Percentiles rank a stretch among this genome's conserved stretches.
These are phyloP conservation scores for Cladosporium austrohemisphaericum DNA, from an alignment of 2,329 filamentous ascomycete species.

Conservation along the genomic window DNA sequence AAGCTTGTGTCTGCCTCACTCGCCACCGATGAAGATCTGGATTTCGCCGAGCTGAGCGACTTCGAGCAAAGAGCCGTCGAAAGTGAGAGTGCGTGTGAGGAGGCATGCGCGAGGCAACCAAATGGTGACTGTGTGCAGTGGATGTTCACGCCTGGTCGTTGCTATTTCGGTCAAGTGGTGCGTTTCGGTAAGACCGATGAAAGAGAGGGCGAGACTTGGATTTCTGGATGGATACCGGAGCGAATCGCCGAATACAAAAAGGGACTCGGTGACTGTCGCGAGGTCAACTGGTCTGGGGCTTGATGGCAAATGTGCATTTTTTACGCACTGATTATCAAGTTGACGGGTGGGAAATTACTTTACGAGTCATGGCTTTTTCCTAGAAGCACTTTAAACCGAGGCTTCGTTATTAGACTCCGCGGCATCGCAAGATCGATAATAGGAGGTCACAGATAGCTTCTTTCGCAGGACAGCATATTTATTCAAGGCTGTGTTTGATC, in stretches of 20 bases:
- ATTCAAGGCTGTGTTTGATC: no score
- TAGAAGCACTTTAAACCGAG: no score
- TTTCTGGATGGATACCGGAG: slow-evolving; percentile 31
- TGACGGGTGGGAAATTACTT: no score
- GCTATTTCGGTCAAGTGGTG: slow-evolving; percentile 31
- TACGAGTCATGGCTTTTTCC: no score
- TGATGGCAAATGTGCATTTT: no score
- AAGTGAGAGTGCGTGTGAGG: slow-evolving; percentile 28
- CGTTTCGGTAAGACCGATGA: slow-evolving; percentile 33
- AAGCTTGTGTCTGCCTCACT: slow-evolving; percentile 25
- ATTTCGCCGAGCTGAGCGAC: slow-evolving; percentile 22
- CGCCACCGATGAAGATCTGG: slow-evolving; percentile 20
- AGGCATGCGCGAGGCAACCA: slow-evolving; percentile 24
- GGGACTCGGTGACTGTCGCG: slow-evolving; percentile 22
- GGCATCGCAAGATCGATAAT: no score
- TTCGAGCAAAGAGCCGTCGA: slow-evolving; percentile 27
- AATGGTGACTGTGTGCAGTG: slow-evolving; percentile 33
- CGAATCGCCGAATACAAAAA: slow-evolving; percentile 25
- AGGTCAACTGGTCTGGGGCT: slow-evolving; percentile 1
- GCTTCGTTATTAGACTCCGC: no score
- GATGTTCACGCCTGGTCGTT: slow-evolving; percentile 33
- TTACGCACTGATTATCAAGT: no score
- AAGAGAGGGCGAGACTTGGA: slow-evolving; percentile 28
- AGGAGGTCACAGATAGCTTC: no score
- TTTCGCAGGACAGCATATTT: no score